phyloP scores from a whole-genome alignment of 1,284 basidiomycete species.

The Cryptococcus floricola region DNA sequence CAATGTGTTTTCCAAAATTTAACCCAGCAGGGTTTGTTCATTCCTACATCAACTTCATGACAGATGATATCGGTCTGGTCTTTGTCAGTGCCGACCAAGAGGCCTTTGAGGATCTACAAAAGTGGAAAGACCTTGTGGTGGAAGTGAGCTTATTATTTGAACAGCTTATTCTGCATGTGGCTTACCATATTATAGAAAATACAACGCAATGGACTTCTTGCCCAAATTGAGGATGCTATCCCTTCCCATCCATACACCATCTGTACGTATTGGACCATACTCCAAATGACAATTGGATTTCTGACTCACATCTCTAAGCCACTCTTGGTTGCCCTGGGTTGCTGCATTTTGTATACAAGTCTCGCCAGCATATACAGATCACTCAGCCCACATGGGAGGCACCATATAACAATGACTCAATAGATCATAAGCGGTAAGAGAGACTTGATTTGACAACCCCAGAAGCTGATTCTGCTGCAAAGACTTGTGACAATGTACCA shows the following conservation, averaged over 20 bases:
- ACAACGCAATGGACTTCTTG: conserved; percentile 58
- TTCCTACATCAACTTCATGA: conserved; percentile 77
- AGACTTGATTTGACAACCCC: background rate
- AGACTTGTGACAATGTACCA: conserved; percentile 82
- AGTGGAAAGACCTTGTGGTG: conserved; percentile 65
- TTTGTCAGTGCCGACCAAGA: conserved; percentile 51
- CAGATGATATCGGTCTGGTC: conserved; percentile 48
- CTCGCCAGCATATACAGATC: conserved; percentile 78
- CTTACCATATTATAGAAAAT: conserved; percentile 56
- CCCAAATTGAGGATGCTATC: conserved; percentile 34
- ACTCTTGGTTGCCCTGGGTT: conserved; percentile 80
- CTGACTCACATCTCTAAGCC: conserved; percentile 22
- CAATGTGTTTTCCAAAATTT: conserved; percentile 92
- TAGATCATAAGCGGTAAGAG: conserved; percentile 31
- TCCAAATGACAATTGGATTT: background rate
- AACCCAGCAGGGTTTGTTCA: conserved; percentile 88
- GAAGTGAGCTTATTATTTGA: conserved; percentile 51
- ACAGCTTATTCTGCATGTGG: background rate
- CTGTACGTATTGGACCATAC: conserved; percentile 24
- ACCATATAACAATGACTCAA: conserved; percentile 61
- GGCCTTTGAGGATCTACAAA: conserved; percentile 53
- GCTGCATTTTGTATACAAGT: conserved; percentile 93
- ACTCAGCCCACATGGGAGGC: conserved; percentile 78
- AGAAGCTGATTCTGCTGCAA: background rate
- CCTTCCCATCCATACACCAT: conserved; percentile 44